Base-by-base conservation (phyloP, 2,329 filamentous ascomycete genomes). In the Trichoderma hamatum region DNA sequence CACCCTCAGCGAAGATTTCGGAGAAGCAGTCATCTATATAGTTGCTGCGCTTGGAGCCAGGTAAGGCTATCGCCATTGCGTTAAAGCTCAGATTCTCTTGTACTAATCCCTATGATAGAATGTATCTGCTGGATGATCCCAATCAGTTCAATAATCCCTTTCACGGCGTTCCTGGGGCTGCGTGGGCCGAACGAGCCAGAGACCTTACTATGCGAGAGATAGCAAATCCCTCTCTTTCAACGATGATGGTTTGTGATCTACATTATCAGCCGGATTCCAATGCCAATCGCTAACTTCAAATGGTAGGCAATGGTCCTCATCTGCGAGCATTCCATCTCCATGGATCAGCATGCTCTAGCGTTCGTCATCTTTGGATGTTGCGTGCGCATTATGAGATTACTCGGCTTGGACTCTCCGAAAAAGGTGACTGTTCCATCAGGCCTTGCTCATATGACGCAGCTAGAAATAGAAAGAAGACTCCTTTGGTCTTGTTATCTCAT, bases 241-340 rank as follows among this genome's bases (percentile, higher is more conserved):
- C 63, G 11, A 58, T 66, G 63, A 66, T 66, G 63, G 63, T 66
- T 34, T 34, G 63, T 66, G 9, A 24, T 24, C 32, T 16, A 6
- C 10, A 32, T 2, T 32, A 1, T 6, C 30, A 13, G 11, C 7
- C 3, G 5, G 13, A n/a, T n/a, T 49, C 26, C 14, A 5, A n/a
- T 26, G 5, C 14, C 11, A 1, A n/a, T 49, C 2, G 32, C 63
- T 66, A 58, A 66, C 24, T 10, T 28, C 9, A 3, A 49, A 26
- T 32, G 16, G 7, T 49, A 66, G 63, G 63, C 63, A 66, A 66
- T 66, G 63, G 63, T 66, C 14, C 63, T 66, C 11, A 58, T 66
- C n/a, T 66, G 63, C 16, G 63, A 66, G 46, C 36, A 66, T 5
- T 66, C 63, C 26, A 34, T 66, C n/a, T 56, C 36, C 3, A 56